A percentile compares a stretch with the other conserved stretches of the same genome.
These are phyloP conservation scores for Wickerhamomyces sp. DNA, from an alignment of 1,139 yeast genomes.

Conservation along the genomic window DNA sequence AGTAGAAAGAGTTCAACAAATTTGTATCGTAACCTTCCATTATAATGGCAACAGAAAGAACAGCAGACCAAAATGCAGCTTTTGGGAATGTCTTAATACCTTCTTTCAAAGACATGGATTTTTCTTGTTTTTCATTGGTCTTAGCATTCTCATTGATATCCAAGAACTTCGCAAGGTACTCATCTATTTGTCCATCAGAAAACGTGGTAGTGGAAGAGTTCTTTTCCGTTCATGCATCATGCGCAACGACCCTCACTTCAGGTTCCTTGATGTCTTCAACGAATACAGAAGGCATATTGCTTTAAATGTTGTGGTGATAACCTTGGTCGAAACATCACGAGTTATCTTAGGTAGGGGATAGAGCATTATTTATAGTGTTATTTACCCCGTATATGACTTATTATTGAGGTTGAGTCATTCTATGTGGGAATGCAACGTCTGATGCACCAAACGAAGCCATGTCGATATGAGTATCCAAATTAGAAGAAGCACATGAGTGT, in stretches of 20 bases:
- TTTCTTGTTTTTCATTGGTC: conserved; percentile 2
- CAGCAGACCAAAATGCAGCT: conserved; percentile 35
- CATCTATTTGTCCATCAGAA: conserved; percentile 26
- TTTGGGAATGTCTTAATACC: conserved; percentile 20
- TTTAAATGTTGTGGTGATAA: too few relatives aligned
- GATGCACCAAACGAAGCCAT: too few relatives aligned
- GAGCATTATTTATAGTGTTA: too few relatives aligned
- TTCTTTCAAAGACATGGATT: conserved; percentile 2
- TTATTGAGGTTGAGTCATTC: too few relatives aligned
- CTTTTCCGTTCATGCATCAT: background rate
- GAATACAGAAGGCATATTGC: background rate
- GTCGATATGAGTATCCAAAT: too few relatives aligned
- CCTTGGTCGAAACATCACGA: too few relatives aligned
- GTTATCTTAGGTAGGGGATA: too few relatives aligned
- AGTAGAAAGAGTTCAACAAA: conserved; percentile 27
- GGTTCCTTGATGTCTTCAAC: conserved; percentile 2
- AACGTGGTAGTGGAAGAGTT: background rate
- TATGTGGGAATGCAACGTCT: too few relatives aligned
- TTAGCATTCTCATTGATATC: conserved; percentile 32
- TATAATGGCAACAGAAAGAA: conserved; percentile 31
- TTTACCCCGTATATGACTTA: too few relatives aligned
- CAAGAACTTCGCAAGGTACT: conserved; percentile 35
- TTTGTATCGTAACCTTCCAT: conserved; percentile 38
- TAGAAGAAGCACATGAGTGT: too few relatives aligned
- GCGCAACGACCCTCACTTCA: background rate